Percentiles rank a stretch among this genome's conserved stretches.
These are phyloP conservation scores for Tricholoma sp. DNA, from an alignment of 768 basidiomycete species.

Conservation along the genomic window DNA sequence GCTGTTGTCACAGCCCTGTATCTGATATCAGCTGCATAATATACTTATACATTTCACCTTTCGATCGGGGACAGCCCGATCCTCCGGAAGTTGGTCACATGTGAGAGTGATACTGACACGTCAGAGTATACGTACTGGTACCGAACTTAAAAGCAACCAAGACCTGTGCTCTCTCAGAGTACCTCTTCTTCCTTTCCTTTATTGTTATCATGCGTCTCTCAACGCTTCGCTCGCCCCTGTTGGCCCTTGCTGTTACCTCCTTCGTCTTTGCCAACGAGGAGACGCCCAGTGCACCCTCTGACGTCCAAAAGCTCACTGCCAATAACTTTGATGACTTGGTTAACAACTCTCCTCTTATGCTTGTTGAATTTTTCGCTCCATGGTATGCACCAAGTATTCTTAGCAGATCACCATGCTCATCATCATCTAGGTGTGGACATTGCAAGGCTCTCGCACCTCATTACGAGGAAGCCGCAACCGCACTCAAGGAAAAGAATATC, in stretches of 20 bases:
- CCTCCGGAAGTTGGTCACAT: no score
- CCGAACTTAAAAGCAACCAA: conserved; percentile 24
- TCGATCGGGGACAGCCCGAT: conserved; percentile 5
- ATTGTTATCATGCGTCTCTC: conserved; percentile 57
- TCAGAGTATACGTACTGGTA: not conserved
- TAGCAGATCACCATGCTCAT: not conserved
- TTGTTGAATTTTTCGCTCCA: conserved; percentile 95
- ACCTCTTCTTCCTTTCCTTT: conserved; percentile 19
- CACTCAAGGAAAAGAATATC: conserved; percentile 86
- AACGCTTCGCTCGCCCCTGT: conserved; percentile 43
- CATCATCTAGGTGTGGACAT: conserved; percentile 76
- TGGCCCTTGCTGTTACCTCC: conserved; percentile 47
- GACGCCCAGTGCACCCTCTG: conserved; percentile 39
- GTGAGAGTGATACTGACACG: no score
- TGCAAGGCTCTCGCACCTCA: conserved; percentile 94
- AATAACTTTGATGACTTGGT: conserved; percentile 66
- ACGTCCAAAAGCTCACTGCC: conserved; percentile 76
- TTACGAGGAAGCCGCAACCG: conserved; percentile 90
- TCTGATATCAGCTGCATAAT: no score
- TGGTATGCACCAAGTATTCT: conserved; percentile 40
- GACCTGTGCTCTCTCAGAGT: conserved; percentile 3
- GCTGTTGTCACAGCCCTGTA: not conserved
- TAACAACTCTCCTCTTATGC: conserved; percentile 61
- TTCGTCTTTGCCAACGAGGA: conserved; percentile 47
- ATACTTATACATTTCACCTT: no score